Percentiles rank a stretch among this genome's conserved stretches.
Conservation (phyloP, 495 filamentous ascomycete species). For the Neurospora sp. region DNA sequence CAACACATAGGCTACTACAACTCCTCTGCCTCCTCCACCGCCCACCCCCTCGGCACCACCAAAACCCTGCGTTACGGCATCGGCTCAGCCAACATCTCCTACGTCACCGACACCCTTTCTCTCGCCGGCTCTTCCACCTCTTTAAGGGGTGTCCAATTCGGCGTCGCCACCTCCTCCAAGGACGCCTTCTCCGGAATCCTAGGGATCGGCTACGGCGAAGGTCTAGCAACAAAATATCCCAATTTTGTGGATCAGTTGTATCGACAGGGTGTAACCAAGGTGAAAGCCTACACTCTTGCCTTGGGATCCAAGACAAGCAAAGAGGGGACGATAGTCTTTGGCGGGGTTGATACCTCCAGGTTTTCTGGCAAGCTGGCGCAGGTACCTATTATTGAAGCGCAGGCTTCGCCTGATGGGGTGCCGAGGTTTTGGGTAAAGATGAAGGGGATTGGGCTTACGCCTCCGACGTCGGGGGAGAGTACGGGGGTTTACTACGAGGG, state of each 20-base stretch:
- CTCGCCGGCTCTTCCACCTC: constrained; percentile 30
- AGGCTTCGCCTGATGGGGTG: constrained; percentile 31
- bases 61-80: constrained; percentile 37
- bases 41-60: background rate
- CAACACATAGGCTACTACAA: constrained; percentile 30
- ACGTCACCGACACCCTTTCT: constrained; percentile 32
- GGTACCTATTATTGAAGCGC: constrained; percentile 61
- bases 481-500: constrained; percentile 29
- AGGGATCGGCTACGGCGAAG: constrained; percentile 36
- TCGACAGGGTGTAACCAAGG: constrained; percentile 28
- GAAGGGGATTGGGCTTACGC: constrained; percentile 43
- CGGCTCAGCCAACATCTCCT: constrained; percentile 32
- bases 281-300: constrained; percentile 38
- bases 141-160: too few relatives aligned
- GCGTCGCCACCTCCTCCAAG: constrained; percentile 27
- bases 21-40: constrained; percentile 17
- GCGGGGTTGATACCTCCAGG: constrained; percentile 80
- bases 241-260: constrained; percentile 37
- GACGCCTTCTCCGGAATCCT: constrained; percentile 33
- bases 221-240: constrained; percentile 28
- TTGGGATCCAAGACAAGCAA: constrained; percentile 32
- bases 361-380: constrained; percentile 61
- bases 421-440: constrained; percentile 51
- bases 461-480: constrained; percentile 25
- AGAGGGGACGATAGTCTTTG: constrained; percentile 79